Evolutionary conservation across 2,329 filamentous ascomycete species (phyloP).

Genomic region (Salinomyces thailandicus): DNA sequence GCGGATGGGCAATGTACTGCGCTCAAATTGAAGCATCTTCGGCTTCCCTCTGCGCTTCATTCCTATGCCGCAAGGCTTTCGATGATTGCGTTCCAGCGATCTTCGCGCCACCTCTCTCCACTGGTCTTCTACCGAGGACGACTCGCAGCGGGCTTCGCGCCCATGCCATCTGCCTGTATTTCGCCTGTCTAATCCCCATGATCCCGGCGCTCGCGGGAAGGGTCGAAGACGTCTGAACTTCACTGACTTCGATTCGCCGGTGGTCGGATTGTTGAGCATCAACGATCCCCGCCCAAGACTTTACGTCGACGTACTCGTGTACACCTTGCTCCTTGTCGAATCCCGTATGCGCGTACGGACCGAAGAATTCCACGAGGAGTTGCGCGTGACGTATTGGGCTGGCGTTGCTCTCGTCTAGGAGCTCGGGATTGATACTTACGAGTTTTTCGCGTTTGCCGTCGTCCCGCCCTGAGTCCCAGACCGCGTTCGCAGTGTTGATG

Average conservation of each 20-base stretch:
- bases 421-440: background rate
- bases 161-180: conserved; percentile 8
- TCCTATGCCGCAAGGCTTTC: no score
- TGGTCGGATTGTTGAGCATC: background rate
- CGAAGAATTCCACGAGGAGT: conserved; percentile 15
- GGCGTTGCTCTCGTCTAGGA: background rate
- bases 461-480: conserved; percentile 17
- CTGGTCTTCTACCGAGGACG: background rate
- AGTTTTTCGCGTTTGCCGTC: background rate
- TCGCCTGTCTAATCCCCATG: background rate
- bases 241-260: background rate
- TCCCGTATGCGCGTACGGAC: background rate
- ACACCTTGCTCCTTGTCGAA: background rate
- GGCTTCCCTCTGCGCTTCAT: no score
- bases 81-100: no score
- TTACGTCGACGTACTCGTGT: conserved; percentile 15
- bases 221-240: no score
- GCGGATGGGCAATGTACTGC: no score
- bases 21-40: no score
- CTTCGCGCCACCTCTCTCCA: no score
- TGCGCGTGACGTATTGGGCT: conserved; percentile 5
- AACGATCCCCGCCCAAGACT: conserved; percentile 8
- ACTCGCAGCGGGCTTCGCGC: conserved; percentile 11
- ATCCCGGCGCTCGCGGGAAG: no score
- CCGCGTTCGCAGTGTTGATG: conserved; percentile 21